Evolutionary conservation across 768 basidiomycete species (phyloP), one percentile per base, ranked within the genome.

Genomic region (Hydnum rufescens): DNA sequence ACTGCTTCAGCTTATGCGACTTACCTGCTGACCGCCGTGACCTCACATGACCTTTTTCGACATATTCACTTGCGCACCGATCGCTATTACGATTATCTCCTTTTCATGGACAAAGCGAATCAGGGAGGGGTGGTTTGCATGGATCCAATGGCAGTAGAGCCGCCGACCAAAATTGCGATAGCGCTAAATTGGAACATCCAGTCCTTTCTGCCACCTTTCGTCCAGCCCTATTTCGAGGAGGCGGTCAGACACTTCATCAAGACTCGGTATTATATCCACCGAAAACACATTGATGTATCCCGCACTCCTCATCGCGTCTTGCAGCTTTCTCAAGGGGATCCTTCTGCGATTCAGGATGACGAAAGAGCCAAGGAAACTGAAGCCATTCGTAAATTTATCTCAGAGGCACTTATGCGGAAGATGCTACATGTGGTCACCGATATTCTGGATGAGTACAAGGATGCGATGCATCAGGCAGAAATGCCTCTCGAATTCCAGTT

Each of bases 51-150:
- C 57, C 72, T 99, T 13, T 99, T 99, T 71, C 83, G 92, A 59
- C 88, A 95, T 55, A 71, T 97, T 28, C 82, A 82, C 61, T 74
- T 99, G 54, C 73, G 81, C 43, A 82, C 89, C 19, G 79, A 84
- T 26, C 75, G 81, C 3, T 95, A 82, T 67, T 99, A 92, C 67
- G 89, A 97, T 66, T 88, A 85, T 62, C 67, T 97, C 5, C 68
- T 96, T 26, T 93, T 87, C 73, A 89, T 97, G 89, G 95, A 99
- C 65, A 72, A 78, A 8, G 86, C 88, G 28, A 99, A 97, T 64
- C 77, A 81, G 62, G 87, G 82, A 18, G 90, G 86, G 1, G 73
- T 97, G 52, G 74, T 88, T n/a, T 89, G 85, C 60, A 76, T 82
- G 60, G 71, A 89, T 57, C 81, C 87, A 0, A 62, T 76, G 19